phyloP scores from a whole-genome alignment of 306 rosid genomes.

The Pyrus bretschneideri region DNA sequence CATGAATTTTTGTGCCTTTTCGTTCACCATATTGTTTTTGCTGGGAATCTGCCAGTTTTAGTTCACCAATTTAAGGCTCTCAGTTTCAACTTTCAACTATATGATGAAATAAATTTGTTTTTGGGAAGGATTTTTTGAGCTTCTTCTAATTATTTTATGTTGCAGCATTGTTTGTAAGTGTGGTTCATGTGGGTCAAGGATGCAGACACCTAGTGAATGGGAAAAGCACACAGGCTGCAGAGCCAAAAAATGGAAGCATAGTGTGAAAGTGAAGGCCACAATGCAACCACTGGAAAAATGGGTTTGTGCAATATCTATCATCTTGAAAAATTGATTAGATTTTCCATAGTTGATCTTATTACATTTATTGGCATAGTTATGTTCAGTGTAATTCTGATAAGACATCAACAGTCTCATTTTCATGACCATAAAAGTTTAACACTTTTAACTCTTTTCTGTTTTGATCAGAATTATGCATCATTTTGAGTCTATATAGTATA shows the following conservation, averaged over 20 bases:
- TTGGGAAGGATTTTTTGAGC: conserved; percentile 4
- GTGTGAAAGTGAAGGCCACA: conserved; percentile 85
- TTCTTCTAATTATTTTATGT: conserved; percentile 15
- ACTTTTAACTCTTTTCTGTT: neutral
- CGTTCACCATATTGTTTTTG: neutral
- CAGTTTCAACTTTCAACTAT: neutral
- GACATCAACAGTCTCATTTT: too few relatives aligned
- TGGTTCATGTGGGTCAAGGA: conserved; percentile 68
- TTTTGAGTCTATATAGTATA: conserved; percentile 1
- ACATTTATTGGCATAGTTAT: neutral
- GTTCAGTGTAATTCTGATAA: neutral
- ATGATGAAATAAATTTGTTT: neutral
- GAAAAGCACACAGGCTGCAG: conserved; percentile 90
- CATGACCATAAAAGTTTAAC: neutral
- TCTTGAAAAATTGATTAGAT: neutral
- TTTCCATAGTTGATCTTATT: conserved; percentile 8
- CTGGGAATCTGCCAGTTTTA: neutral
- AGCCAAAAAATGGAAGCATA: conserved; percentile 95
- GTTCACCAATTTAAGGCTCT: neutral
- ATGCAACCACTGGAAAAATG: conserved; percentile 88
- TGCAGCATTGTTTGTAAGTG: conserved; percentile 76
- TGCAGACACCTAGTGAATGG: conserved; percentile 89
- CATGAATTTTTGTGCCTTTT: neutral
- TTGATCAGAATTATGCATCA: neutral
- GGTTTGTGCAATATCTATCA: conserved; percentile 49